Evolutionary conservation across 2,329 filamentous ascomycete genomes (phyloP), one percentile per base, ranked within the genome.

Genomic region (Aspergillus novoparasiticus): DNA sequence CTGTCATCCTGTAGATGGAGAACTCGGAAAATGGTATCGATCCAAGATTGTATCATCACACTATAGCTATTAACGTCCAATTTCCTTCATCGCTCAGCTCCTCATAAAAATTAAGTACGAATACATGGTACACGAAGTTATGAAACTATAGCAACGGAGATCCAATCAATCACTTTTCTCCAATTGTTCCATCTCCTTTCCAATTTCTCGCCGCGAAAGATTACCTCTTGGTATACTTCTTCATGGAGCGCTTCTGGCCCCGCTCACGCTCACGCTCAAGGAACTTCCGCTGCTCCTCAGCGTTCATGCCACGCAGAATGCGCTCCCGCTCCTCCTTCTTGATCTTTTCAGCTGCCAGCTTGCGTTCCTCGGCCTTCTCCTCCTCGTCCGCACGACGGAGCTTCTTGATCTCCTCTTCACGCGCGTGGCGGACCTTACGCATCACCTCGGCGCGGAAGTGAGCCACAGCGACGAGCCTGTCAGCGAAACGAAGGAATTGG

Each of bases 361-460:
- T 83, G 60, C 86, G 79, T 76, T 89, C 87, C 74, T 88, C 87
- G 16, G 86, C 85, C 75, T 87, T 87, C 73, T 88, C 87, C 58
- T 86, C 92, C 68, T 97, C 93, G 59, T 90, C 87, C 0, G 86
- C 82, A 80, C 91, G 93, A 78, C 90, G 89, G 73, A 99, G 88
- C 81, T 91, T 91, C 74, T 86, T 86, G 72, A 91, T 86, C 72
- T 92, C 89, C 61, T 92, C 89, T 50, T 98, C 94, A 67, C 95
- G 93, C 39, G 89, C 89, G 65, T 83, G 83, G 73, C 88, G 89
- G 69, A 99, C 85, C 84, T 96, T 96, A 78, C 92, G 92, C 76
- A 90, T 82, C 39, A 97, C 93, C 83, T 98, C 92, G 43, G 92
- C 88, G 14, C 95, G 92, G 89, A 97, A 97, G 79, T 92, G 94